Percentiles rank a stretch among this genome's conserved stretches.
Conservation (phyloP, 2,329 filamentous ascomycete genomes). For the Rhynchosporium graminicola region DNA sequence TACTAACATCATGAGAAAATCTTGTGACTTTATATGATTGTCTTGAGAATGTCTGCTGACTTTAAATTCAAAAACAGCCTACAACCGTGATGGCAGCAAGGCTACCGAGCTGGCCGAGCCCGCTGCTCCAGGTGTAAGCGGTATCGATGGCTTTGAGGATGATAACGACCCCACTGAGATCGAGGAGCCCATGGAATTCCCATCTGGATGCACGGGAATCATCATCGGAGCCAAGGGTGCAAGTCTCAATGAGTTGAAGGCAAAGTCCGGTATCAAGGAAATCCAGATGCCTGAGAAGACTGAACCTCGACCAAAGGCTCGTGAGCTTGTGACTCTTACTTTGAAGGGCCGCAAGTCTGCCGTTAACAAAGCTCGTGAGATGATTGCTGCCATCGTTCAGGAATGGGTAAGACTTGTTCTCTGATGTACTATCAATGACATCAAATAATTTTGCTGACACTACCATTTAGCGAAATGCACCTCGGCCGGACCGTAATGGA, state of each 20-base stretch:
- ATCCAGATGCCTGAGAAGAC: conserved; percentile 21
- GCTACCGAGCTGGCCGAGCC: conserved; percentile 10
- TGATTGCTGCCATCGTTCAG: conserved; percentile 19
- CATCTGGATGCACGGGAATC: conserved; percentile 9
- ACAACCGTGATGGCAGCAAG: conserved; percentile 14
- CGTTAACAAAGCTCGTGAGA: conserved; percentile 11
- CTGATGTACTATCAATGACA: not conserved
- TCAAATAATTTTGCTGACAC: not conserved
- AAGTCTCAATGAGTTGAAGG: conserved; percentile 18
- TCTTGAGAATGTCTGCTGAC: not conserved
- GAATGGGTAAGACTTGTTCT: conserved; percentile 21
- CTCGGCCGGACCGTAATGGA: conserved; percentile 18
- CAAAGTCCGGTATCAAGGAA: conserved; percentile 3
- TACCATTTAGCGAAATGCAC: conserved; percentile 15
- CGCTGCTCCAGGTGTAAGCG: not conserved
- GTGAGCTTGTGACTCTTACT: conserved; percentile 13
- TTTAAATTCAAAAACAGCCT: not conserved
- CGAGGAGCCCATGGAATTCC: conserved; percentile 14
- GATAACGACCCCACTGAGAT: not conserved
- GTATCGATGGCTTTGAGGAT: not conserved
- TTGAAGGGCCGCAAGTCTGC: conserved; percentile 14
- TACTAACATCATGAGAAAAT: not conserved
- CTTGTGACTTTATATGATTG: not conserved
- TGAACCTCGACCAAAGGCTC: conserved; percentile 13
- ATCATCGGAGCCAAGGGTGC: conserved; percentile 22